phyloP scores from a whole-genome alignment of 805 yeast genomes.

The Metschnikowia orientalis region DNA sequence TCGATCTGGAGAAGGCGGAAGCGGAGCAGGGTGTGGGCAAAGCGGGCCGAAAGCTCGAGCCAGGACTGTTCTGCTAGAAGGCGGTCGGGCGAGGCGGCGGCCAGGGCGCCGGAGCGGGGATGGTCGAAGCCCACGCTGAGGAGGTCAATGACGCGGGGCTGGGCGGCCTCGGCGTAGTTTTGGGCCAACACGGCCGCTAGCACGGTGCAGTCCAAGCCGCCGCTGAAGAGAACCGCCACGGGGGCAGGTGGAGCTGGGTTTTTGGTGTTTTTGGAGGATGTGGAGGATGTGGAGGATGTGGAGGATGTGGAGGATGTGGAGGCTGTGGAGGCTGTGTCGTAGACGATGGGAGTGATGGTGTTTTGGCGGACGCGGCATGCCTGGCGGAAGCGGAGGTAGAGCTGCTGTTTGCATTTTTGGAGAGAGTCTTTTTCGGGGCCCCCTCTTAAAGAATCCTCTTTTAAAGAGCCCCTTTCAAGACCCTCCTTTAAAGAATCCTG shows the following conservation, averaged over 20 bases:
- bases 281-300: too few species aligned
- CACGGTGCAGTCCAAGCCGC: conserved; percentile 91
- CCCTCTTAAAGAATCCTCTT: too few species aligned
- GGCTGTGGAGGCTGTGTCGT: too few species aligned
- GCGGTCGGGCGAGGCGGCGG: conserved; percentile 82
- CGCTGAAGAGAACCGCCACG: conserved; percentile 72
- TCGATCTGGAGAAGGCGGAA: conserved; percentile 65
- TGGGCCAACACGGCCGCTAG: conserved; percentile 51
- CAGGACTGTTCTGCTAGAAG: conserved; percentile 64
- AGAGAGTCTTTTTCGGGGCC: too few species aligned
- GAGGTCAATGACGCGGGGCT: conserved; percentile 51
- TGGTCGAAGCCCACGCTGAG: conserved; percentile 91
- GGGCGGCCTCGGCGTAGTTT: conserved; percentile 9
- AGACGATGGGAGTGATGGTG: conserved; percentile 67
- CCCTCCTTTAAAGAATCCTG: too few species aligned
- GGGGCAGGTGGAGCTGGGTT: conserved; percentile 25
- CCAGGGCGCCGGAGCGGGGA: conserved; percentile 61
- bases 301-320: too few species aligned
- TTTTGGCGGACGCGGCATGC: conserved; percentile 50
- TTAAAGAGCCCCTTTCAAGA: too few species aligned
- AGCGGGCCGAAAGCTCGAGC: conserved; percentile 43
- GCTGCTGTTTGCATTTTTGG: too few species aligned
- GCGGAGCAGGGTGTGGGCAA: conserved; percentile 27
- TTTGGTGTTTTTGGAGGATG: too few species aligned
- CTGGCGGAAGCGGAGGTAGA: conserved; percentile 24